A percentile compares a stretch with the other conserved stretches of the same genome.
phyloP scores from a whole-genome alignment of 495 filamentous ascomycete genomes.

The Cercophora sp. region DNA sequence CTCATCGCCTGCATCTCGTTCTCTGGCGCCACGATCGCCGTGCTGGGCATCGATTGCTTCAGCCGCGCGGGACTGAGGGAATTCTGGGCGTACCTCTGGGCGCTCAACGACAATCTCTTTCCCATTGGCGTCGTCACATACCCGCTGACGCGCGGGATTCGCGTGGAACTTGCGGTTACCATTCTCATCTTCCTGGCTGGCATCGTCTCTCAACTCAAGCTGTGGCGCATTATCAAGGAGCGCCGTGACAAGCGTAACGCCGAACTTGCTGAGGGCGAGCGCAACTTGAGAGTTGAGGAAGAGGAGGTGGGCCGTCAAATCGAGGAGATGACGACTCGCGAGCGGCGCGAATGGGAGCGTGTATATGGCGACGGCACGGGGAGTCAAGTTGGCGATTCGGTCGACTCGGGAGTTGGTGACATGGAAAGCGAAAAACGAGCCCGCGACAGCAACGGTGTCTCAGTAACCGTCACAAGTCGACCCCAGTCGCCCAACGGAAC shows the following conservation, averaged over 20 bases:
- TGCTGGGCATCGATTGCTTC: slow-evolving; percentile 89
- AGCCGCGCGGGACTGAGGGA: slow-evolving; percentile 86
- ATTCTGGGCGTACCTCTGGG: slow-evolving; percentile 95
- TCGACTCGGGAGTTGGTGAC: slow-evolving; percentile 53
- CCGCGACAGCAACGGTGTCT: slow-evolving; percentile 31
- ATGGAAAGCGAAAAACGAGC: slow-evolving; percentile 46
- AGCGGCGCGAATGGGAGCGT: slow-evolving; percentile 76
- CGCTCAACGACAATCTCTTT: slow-evolving; percentile 74
- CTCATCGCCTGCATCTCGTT: slow-evolving; percentile 75
- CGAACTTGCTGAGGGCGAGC: slow-evolving; percentile 52
- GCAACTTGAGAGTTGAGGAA: slow-evolving; percentile 64
- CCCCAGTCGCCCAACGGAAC: slow-evolving; percentile 15
- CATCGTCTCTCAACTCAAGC: slow-evolving; percentile 74
- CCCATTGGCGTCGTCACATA: slow-evolving; percentile 72
- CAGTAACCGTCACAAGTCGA: slow-evolving; percentile 20
- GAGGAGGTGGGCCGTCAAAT: slow-evolving; percentile 62
- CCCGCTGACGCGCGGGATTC: slow-evolving; percentile 81
- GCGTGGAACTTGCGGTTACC: slow-evolving; percentile 76
- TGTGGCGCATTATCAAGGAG: slow-evolving; percentile 85
- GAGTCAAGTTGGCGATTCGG: slow-evolving; percentile 20
- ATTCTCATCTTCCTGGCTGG: slow-evolving; percentile 71
- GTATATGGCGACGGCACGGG: slow-evolving; percentile 58
- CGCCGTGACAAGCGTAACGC: slow-evolving; percentile 59
- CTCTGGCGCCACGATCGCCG: slow-evolving; percentile 69
- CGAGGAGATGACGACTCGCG: slow-evolving; percentile 62